Percentiles rank a stretch among this genome's conserved stretches.
Evolutionary conservation across 2,329 filamentous ascomycete species (phyloP).

Genomic region (Apiospora hydei): DNA sequence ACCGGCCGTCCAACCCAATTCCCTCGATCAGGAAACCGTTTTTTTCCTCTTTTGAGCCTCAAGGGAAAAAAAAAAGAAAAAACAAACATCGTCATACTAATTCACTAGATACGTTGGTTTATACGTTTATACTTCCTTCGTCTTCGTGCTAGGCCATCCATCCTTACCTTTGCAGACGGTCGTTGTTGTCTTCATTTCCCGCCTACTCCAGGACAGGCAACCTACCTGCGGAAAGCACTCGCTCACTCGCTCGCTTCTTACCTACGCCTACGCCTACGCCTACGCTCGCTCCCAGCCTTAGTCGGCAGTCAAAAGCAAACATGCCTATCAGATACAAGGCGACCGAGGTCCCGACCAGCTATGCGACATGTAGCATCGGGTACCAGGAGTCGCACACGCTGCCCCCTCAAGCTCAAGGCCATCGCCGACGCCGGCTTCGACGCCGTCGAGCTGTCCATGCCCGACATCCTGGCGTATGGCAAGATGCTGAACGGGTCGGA

Average conservation of each 20-base stretch:
- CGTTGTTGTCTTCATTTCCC: neutral
- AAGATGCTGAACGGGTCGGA: conserved; percentile 54
- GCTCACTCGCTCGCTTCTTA: no score
- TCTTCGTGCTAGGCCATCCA: neutral
- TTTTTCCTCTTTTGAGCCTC: neutral
- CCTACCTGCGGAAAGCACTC: neutral
- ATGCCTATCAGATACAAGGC: conserved; percentile 39
- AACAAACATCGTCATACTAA: neutral
- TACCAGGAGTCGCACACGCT: conserved; percentile 54
- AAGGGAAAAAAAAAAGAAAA: no score
- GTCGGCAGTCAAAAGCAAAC: conserved; percentile 22
- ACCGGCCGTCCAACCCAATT: neutral
- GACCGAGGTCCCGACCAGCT: conserved; percentile 38
- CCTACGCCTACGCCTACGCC: no score
- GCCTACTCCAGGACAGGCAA: neutral
- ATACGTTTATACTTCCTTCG: conserved; percentile 1
- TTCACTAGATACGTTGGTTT: neutral
- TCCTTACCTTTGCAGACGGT: neutral
- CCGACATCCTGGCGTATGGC: conserved; percentile 72
- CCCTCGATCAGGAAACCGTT: neutral
- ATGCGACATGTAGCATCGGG: conserved; percentile 42
- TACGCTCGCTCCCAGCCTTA: neutral
- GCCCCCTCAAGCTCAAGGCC: conserved; percentile 64
- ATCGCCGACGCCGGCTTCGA: conserved; percentile 71
- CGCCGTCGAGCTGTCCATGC: conserved; percentile 77